A percentile compares a stretch with the other conserved stretches of the same genome.
phyloP scores from a whole-genome alignment of 73 alveolate genomes.

The Paraurostyla sp. region DNA sequence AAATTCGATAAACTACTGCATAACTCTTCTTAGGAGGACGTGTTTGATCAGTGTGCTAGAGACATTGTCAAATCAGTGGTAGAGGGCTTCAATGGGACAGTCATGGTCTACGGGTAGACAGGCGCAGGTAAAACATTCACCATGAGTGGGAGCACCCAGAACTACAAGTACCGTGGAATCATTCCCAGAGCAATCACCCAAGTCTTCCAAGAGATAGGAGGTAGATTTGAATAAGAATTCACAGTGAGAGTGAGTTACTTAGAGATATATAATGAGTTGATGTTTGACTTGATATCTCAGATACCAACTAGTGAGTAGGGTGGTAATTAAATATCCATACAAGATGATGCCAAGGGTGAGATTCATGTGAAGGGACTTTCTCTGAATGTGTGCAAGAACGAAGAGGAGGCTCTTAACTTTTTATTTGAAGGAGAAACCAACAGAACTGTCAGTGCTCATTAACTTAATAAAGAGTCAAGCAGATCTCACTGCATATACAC shows the following conservation, averaged over 20 bases:
- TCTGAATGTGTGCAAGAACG: slow-evolving; percentile 86
- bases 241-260: slow-evolving; percentile 65
- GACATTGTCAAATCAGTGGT: slow-evolving; percentile 85
- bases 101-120: slow-evolving; percentile 56
- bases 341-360: slow-evolving; percentile 95
- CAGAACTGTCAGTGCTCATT: slow-evolving; percentile 96
- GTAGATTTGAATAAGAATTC: slow-evolving; percentile 36
- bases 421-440: slow-evolving; percentile 99
- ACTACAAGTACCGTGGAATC: slow-evolving; percentile 86
- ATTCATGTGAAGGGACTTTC: slow-evolving; percentile 96
- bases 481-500: slow-evolving; percentile 99
- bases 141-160: slow-evolving; percentile 48
- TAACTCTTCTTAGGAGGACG: slow-evolving; percentile 91
- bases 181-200: slow-evolving; percentile 98
- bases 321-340: slow-evolving; percentile 50
- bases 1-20: slow-evolving; percentile 97
- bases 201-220: slow-evolving; percentile 70
- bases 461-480: slow-evolving; percentile 95
- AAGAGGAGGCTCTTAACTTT: slow-evolving; percentile 97
- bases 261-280: slow-evolving; percentile 98
- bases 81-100: slow-evolving; percentile 80
- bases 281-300: slow-evolving; percentile 88
- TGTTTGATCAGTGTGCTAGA: slow-evolving; percentile 71
- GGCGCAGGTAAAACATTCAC: slow-evolving; percentile 67
- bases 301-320: slow-evolving; percentile 47